Evolutionary conservation across 352 stramenopile species (phyloP).

Genomic region (Albugo candida): DNA sequence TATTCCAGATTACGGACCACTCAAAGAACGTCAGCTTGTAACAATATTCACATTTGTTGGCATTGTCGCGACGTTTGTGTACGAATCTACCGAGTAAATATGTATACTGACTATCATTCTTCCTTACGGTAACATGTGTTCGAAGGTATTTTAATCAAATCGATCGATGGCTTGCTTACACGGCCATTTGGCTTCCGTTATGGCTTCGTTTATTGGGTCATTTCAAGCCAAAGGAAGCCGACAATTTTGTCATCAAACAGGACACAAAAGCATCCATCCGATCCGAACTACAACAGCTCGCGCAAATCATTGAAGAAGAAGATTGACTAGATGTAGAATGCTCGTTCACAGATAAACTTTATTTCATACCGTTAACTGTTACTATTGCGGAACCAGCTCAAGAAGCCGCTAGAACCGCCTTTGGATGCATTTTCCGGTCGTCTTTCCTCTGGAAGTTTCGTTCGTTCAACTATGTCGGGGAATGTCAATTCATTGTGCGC

Average conservation of each 20-base stretch:
- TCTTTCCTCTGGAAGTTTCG: slow-evolving; percentile 60
- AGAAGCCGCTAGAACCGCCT: slow-evolving; percentile 23
- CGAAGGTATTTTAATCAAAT: slow-evolving; percentile 51
- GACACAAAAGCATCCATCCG: too few species aligned
- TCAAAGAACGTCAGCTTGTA: slow-evolving; percentile 36
- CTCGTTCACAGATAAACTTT: too few species aligned
- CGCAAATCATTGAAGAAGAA: too few species aligned
- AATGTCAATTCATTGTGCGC: slow-evolving; percentile 69
- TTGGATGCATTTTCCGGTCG: slow-evolving; percentile 21
- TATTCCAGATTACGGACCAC: slow-evolving; percentile 60
- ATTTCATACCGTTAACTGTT: too few species aligned
- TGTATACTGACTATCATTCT: neutral
- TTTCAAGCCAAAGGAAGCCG: slow-evolving; percentile 19
- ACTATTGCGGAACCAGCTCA: slow-evolving; percentile 54
- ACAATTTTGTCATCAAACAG: too few species aligned
- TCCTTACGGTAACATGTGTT: neutral
- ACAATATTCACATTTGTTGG: slow-evolving; percentile 49
- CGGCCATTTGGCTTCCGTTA: slow-evolving; percentile 62
- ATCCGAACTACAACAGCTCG: too few species aligned
- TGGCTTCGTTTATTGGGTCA: slow-evolving; percentile 54
- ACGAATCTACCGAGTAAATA: slow-evolving; percentile 41
- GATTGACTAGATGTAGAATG: too few species aligned
- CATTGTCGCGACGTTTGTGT: slow-evolving; percentile 37
- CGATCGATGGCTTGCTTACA: slow-evolving; percentile 44
- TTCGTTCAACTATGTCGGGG: slow-evolving; percentile 49